Conservation (phyloP, 306 rosid genomes). For the Ammopiptanthus mongolicus region DNA sequence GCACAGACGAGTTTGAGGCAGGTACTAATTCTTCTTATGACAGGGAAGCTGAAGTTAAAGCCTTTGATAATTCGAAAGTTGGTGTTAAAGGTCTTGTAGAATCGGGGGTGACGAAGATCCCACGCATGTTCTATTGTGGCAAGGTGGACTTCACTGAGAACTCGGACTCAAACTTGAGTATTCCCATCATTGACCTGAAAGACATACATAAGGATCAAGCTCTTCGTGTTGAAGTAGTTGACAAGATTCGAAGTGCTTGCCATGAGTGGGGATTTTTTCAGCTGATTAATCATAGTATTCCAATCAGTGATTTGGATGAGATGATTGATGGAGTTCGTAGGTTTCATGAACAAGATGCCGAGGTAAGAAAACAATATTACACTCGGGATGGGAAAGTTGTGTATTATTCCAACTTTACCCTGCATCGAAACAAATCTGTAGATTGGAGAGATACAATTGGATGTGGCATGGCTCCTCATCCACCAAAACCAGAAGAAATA, state of each 20-base stretch:
- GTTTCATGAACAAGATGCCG: not conserved
- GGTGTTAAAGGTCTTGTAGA: conserved; percentile 3
- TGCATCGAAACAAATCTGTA: not conserved
- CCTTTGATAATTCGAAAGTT: conserved; percentile 24
- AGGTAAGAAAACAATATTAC: not conserved
- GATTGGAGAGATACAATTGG: not conserved
- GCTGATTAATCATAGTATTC: not conserved
- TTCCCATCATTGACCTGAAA: not conserved
- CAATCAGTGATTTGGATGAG: not conserved
- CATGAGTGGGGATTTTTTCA: not conserved
- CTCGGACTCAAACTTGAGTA: not conserved
- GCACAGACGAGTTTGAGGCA: not conserved
- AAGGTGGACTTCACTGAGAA: not conserved
- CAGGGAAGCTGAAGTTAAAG: conserved; percentile 9
- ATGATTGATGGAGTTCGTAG: not conserved
- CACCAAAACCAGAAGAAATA: not conserved
- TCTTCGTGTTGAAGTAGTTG: not conserved
- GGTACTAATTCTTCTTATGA: not conserved
- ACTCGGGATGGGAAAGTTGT: not conserved
- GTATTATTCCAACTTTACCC: not conserved
- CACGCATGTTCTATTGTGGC: not conserved
- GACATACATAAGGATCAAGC: not conserved
- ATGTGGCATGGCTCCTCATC: not conserved
- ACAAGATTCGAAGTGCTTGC: not conserved
- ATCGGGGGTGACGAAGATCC: conserved; percentile 4